Base-by-base conservation (phyloP, 441 rosid genomes). In the Manihot esculenta region DNA sequence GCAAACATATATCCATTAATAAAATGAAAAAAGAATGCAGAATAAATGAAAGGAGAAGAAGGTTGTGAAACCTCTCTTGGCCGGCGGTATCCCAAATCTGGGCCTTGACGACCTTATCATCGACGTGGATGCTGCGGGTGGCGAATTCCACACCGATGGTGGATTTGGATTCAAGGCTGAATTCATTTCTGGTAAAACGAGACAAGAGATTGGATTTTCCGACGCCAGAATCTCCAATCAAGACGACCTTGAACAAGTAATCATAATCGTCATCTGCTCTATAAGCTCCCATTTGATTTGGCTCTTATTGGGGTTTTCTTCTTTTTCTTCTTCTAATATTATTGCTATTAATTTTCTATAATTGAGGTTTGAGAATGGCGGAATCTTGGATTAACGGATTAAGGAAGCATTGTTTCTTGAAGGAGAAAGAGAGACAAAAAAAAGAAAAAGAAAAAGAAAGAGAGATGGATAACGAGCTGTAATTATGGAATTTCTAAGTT, bases 21-120 rank as follows among this genome's bases (percentile, higher is more conserved):
- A 8, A 6, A 17, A 5, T n/a, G n/a, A 35, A 9, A 15, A 20
- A 38, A 7, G 21, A 57, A 57, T 12, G 61, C 38, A 14, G 27
- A 57, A 12, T 13, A 26, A 56, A 48, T 15, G 53, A 48, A 2
- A 48, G n/a, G n/a, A 44, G 2, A 42, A 18, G 33, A 7, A 38
- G 35, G 17, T 12, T 1, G 49, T 44, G 45, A 24, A 33, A 92
- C 97, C 97, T 87, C 83, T 92, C 97, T 78, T 92, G 97, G 66
- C 97, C 97, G 4, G 97, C 97, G 0, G 95, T 89, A 77, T 92
- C 97, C 93, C 97, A 92, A 85, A 92, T 89, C 89, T 92, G 97
- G 30, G 97, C 96, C 79, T 91, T 91, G 75, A 91, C 86, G 77
- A 89, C 84, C 78, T 91, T 92, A 60, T 87, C 94, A 47, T 86